Evolutionary conservation across 1,284 basidiomycete genomes (phyloP).

Genomic region (Rhodotorula sp.): DNA sequence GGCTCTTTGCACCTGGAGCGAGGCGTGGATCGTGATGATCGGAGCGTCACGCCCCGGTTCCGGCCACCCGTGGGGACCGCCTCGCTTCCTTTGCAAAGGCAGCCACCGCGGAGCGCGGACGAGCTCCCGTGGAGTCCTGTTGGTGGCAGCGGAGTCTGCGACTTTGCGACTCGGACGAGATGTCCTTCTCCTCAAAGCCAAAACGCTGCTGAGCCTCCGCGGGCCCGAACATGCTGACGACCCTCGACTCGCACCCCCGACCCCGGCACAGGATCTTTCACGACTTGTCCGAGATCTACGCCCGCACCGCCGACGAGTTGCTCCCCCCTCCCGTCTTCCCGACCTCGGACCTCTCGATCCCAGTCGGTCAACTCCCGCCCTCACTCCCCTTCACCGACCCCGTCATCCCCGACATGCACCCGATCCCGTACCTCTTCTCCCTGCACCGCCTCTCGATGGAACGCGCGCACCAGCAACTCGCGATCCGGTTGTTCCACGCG

Average conservation of each 20-base stretch:
- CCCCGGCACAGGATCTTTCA: slow-evolving; percentile 38
- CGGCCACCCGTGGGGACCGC: no score
- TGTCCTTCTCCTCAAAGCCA: neutral
- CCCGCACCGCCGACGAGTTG: slow-evolving; percentile 41
- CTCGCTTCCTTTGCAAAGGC: no score
- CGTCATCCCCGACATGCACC: slow-evolving; percentile 47
- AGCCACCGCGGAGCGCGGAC: no score
- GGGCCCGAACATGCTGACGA: neutral
- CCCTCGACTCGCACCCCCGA: neutral
- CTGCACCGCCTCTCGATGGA: slow-evolving; percentile 54
- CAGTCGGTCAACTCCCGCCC: slow-evolving; percentile 38
- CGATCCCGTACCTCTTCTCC: slow-evolving; percentile 54
- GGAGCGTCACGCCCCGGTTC: neutral
- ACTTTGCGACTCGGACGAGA: neutral
- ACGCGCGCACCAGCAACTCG: slow-evolving; percentile 53
- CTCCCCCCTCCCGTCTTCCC: slow-evolving; percentile 41
- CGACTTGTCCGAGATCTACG: slow-evolving; percentile 42
- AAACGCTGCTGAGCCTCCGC: neutral
- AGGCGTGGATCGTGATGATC: neutral
- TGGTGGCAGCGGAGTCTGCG: no score
- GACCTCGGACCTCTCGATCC: slow-evolving; percentile 33
- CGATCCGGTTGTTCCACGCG: slow-evolving; percentile 53
- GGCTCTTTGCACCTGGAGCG: no score
- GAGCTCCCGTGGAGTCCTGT: no score
- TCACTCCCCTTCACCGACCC: slow-evolving; percentile 41